Evolutionary conservation across 257 asterid genomes (phyloP), one percentile per base, ranked within the genome.

Genomic region (Solanum pinnatisectum): DNA sequence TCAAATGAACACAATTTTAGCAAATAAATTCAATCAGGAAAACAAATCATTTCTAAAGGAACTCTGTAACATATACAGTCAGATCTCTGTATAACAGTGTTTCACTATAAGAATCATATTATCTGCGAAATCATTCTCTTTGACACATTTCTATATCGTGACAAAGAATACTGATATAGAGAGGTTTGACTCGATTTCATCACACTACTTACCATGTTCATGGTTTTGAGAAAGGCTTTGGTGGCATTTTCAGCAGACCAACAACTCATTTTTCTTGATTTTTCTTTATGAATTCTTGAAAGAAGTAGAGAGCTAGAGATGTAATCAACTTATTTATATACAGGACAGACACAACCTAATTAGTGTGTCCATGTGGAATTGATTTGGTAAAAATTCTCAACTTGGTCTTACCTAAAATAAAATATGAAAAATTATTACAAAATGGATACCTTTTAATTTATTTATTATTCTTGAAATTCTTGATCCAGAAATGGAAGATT

Each of bases 161-260:
- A 37, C 13, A 37, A 77, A 10, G 14, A 15, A 22, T 76, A 76
- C 27, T 11, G 32, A 6, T 49, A 59, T 30, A 33, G 42, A 33
- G 27, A 72, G n/a, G 25, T 72, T 72, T 72, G 44, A 4, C 8
- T 56, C 3, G 23, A 59, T 65, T 37, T 72, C 76, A 27, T 85
- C 20, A 49, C 25, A 86, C 8, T 78, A 77, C 94, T 94, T 86
- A 93, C 98, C 96, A 95, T 92, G 91, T 90, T 95, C 96, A 96
- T 92, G 86, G 98, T 93, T 90, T 91, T 93, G 83, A 96, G 94
- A 89, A 92, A 96, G 13, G 98, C 98, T 30, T 94, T 94, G 82
- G 98, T 94, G 92, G 98, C 98, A 85, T 96, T 96, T 93, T 96
- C 98, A 87, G 98, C 98, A 86, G 98, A 96, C 98, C 98, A 96